Percentiles rank a stretch among this genome's conserved stretches.
These are phyloP conservation scores for Apiospora kogelbergensis DNA, from an alignment of 2,329 filamentous ascomycete species.

Conservation along the genomic window DNA sequence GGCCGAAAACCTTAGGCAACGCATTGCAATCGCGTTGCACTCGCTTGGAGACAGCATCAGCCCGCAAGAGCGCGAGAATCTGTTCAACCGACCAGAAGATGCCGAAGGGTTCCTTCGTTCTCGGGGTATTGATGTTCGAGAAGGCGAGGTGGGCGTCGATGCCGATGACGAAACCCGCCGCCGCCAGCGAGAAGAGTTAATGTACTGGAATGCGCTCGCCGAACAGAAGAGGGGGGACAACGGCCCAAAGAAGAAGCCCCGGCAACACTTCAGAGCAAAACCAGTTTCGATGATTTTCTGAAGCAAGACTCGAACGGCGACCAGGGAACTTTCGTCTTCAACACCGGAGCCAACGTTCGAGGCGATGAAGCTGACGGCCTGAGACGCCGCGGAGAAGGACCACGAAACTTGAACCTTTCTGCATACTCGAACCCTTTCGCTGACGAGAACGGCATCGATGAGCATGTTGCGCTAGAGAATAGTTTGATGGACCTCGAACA, in stretches of 20 bases:
- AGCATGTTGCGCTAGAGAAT: constrained; percentile 40
- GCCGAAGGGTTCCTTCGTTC: constrained; percentile 62
- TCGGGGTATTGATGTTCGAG: constrained; percentile 33
- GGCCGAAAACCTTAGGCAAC: constrained; percentile 60
- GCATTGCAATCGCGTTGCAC: constrained; percentile 60
- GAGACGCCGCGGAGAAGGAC: constrained; percentile 48
- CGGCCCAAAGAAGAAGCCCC: neutral
- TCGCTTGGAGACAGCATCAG: constrained; percentile 58
- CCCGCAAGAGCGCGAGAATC: constrained; percentile 48
- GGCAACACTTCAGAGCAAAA: constrained; percentile 23
- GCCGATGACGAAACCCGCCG: constrained; percentile 62
- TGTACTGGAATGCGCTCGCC: constrained; percentile 63
- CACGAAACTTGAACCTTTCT: constrained; percentile 45
- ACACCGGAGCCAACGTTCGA: constrained; percentile 50
- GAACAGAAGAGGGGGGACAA: constrained; percentile 43
- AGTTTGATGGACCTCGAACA: constrained; percentile 43
- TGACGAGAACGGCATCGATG: constrained; percentile 57
- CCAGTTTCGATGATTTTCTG: constrained; percentile 61
- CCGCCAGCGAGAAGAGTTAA: constrained; percentile 62
- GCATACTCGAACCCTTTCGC: constrained; percentile 60
- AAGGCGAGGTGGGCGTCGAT: constrained; percentile 50
- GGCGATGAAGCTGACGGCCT: constrained; percentile 42
- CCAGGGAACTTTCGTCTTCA: constrained; percentile 57
- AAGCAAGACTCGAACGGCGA: constrained; percentile 50
- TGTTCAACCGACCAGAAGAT: constrained; percentile 66